These are phyloP conservation scores for Zymoseptoria tritici DNA, from an alignment of 2,329 filamentous ascomycete species.

Conservation along the genomic window DNA sequence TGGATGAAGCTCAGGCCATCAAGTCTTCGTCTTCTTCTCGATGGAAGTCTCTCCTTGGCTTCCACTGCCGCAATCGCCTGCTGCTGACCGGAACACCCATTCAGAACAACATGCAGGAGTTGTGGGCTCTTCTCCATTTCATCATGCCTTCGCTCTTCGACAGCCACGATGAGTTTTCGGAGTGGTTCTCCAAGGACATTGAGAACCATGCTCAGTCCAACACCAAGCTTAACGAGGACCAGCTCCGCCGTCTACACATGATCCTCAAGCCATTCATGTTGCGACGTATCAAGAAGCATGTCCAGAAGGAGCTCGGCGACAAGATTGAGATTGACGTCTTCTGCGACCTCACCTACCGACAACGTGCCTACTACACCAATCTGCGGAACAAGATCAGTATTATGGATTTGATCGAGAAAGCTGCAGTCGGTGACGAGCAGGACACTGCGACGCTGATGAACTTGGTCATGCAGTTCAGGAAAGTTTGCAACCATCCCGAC, in stretches of 20 bases:
- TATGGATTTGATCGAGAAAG: constrained; percentile 97
- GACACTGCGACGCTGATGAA: constrained; percentile 98
- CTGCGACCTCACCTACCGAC: constrained; percentile 93
- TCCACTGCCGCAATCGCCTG: constrained; percentile 90
- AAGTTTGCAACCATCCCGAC: constrained; percentile 98
- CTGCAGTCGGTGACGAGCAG: constrained; percentile 84
- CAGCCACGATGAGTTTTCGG: constrained; percentile 85
- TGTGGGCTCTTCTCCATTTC: constrained; percentile 96
- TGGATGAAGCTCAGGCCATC: constrained; percentile 97
- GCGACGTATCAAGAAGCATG: constrained; percentile 98
- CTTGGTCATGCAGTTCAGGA: constrained; percentile 98
- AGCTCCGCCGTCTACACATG: constrained; percentile 94
- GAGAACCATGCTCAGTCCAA: constrained; percentile 98
- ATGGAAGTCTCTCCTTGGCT: constrained; percentile 91
- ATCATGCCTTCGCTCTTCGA: constrained; percentile 99
- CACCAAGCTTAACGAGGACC: constrained; percentile 98
- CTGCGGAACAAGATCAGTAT: constrained; percentile 96
- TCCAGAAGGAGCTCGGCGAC: constrained; percentile 96
- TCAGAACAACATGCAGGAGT: constrained; percentile 99
- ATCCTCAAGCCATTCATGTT: constrained; percentile 99
- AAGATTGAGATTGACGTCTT: constrained; percentile 97
- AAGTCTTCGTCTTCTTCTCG: constrained; percentile 94
- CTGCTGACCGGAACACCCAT: constrained; percentile 94
- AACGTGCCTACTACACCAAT: constrained; percentile 86
- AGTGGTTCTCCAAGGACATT: constrained; percentile 93